Evolutionary conservation across 305 asterid genomes (phyloP), one percentile per base, ranked within the genome.

Genomic region (Coffea humblotiana): DNA sequence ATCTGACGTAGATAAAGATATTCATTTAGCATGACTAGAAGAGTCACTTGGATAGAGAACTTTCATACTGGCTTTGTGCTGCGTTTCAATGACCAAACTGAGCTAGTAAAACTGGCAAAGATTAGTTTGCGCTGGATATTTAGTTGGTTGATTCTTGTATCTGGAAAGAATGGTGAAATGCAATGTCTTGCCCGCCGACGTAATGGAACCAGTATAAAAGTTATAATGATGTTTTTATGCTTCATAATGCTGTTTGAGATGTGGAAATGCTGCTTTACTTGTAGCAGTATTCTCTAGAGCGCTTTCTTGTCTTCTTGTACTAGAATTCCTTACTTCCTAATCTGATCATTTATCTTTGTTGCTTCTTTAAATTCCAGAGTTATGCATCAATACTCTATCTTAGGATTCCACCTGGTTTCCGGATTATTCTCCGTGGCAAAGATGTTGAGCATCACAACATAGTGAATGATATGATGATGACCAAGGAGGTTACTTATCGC

Each of bases 391-490:
- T 96, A 80, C 97, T 96, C 70, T 96, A 96, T 84, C 97, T 96
- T 83, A 89, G 98, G 82, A 80, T 94, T 76, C 98, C 99, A 77
- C 88, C 93, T 72, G 82, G 81, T 61, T 94, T 96, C 84, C 96
- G 98, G 79, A 91, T 96, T 25, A 96, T 91, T 77, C 87, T 96
- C 85, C 98, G 98, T 8, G 99, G 98, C 76, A 83, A 89, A 86
- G 98, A 96, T 84, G 93, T 96, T 73, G 96, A 90, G 83, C 99
- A 96, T 89, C 99, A 96, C 86, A 93, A 92, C 89, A 83, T 96
- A 74, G 98, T 96, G 76, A 94, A 93, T 86, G 99, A 96, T 85
- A 96, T 96, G 99, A 96, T 96, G 99, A 88, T 96, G 97, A 88
- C 99, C 58, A 92, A 94, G 84, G 97, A 94, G 87, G 83, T 91